Percentiles rank a stretch among this genome's conserved stretches.
Conservation (phyloP, 805 yeast species). For the Hanseniaspora vineae region DNA sequence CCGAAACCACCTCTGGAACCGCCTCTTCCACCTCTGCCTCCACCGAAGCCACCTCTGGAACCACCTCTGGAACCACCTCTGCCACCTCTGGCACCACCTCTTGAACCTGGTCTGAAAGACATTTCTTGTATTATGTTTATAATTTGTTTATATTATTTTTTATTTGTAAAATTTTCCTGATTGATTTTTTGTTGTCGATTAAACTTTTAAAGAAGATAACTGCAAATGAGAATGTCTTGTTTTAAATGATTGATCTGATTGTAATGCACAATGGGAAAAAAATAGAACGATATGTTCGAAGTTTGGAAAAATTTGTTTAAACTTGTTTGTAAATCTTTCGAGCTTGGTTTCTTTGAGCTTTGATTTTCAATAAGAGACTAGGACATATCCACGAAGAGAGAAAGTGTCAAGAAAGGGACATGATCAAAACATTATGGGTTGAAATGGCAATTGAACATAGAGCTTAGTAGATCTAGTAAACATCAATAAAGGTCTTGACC, state of each 20-base stretch:
- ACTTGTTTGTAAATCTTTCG: background rate
- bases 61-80: slow-evolving; percentile 33
- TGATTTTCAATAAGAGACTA: background rate
- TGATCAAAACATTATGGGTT: too few relatives aligned
- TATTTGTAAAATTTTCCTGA: background rate
- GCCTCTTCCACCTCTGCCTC: slow-evolving; percentile 24
- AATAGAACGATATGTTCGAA: too few relatives aligned
- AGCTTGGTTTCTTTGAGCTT: background rate
- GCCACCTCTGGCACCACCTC: slow-evolving; percentile 36
- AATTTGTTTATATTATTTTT: background rate
- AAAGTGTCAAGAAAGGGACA: too few relatives aligned
- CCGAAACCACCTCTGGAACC: slow-evolving; percentile 41
- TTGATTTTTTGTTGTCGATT: background rate
- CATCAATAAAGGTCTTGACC: too few relatives aligned
- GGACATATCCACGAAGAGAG: too few relatives aligned
- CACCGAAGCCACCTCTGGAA: slow-evolving; percentile 24
- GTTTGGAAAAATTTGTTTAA: too few relatives aligned
- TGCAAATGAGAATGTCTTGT: background rate
- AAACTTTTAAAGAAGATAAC: background rate
- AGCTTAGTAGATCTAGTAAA: too few relatives aligned
- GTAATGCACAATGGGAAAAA: too few relatives aligned
- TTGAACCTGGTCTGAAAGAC: slow-evolving; percentile 66
- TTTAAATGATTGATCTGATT: background rate
- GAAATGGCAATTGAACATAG: too few relatives aligned
- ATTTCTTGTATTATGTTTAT: slow-evolving; percentile 28